Evolutionary conservation across 371 early-diverging fungal species (phyloP).

Genomic region (Rhizopus stolonifer): DNA sequence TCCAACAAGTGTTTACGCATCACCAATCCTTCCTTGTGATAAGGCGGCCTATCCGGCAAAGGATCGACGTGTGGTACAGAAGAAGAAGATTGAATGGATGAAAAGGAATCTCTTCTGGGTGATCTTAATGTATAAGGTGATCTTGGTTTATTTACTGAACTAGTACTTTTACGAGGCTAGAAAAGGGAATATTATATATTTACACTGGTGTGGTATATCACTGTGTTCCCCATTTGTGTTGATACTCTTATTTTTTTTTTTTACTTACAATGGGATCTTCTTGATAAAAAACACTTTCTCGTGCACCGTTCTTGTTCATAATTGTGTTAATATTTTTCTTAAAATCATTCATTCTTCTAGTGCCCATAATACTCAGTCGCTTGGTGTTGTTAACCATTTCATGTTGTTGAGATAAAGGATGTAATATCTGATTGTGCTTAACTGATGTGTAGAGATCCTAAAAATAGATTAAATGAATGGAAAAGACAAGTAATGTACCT

Average conservation of each 20-base stretch:
- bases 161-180: constrained; percentile 34
- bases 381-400: neutral
- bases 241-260: too few species aligned
- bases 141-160: constrained; percentile 10
- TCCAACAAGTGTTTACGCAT: constrained; percentile 86
- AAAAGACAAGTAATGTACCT: constrained; percentile 21
- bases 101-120: constrained; percentile 16
- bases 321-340: constrained; percentile 35
- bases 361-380: constrained; percentile 19
- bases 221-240: too few species aligned
- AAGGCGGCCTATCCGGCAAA: constrained; percentile 41
- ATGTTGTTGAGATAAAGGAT: constrained; percentile 46
- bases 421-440: constrained; percentile 72
- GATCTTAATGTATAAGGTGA: neutral
- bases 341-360: constrained; percentile 27
- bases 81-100: constrained; percentile 13
- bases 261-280: constrained; percentile 31
- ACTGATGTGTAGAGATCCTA: constrained; percentile 78
- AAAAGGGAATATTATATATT: too few species aligned
- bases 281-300: constrained; percentile 31
- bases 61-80: constrained; percentile 6
- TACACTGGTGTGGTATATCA: too few species aligned
- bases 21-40: constrained; percentile 74
- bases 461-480: neutral
- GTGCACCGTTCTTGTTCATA: constrained; percentile 21